phyloP scores from a whole-genome alignment of 805 yeast genomes.

The Ogataea minuta region DNA sequence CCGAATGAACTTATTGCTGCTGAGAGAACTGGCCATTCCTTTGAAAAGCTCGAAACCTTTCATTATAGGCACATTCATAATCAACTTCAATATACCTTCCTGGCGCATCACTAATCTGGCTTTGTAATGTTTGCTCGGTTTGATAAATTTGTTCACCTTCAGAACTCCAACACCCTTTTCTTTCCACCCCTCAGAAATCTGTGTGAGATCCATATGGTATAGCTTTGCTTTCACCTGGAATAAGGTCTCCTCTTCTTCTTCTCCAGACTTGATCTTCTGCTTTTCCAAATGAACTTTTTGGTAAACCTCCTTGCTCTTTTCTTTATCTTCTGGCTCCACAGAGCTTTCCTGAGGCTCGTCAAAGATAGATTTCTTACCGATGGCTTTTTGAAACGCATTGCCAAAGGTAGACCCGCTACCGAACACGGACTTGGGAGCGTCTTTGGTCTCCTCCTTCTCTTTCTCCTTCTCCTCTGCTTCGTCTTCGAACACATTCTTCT shows the following conservation, averaged over 20 bases:
- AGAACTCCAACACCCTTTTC: constrained; percentile 89
- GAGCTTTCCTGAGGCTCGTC: constrained; percentile 33
- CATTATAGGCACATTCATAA: constrained; percentile 70
- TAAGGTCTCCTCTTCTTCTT: constrained; percentile 74
- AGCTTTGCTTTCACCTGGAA: constrained; percentile 75
- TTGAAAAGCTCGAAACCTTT: constrained; percentile 60
- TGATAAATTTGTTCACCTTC: constrained; percentile 58
- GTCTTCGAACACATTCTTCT: constrained; percentile 33
- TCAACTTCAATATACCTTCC: constrained; percentile 77
- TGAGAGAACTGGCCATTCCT: constrained; percentile 85
- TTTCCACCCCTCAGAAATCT: constrained; percentile 82
- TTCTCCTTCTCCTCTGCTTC: constrained; percentile 10
- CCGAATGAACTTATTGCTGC: constrained; percentile 81
- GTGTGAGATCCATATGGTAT: constrained; percentile 67
- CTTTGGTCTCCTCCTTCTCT: constrained; percentile 2
- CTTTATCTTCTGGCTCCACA: constrained; percentile 29
- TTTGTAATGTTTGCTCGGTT: constrained; percentile 34
- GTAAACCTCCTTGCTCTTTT: constrained; percentile 37
- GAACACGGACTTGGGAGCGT: constrained; percentile 31
- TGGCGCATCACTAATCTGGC: constrained; percentile 88
- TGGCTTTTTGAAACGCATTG: constrained; percentile 54
- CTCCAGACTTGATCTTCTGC: constrained; percentile 76
- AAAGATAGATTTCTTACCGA: constrained; percentile 56
- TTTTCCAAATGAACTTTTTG: constrained; percentile 60
- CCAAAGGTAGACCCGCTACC: constrained; percentile 47